phyloP scores from a whole-genome alignment of 73 alveolate genomes.

The Paramecium sonneborni region DNA sequence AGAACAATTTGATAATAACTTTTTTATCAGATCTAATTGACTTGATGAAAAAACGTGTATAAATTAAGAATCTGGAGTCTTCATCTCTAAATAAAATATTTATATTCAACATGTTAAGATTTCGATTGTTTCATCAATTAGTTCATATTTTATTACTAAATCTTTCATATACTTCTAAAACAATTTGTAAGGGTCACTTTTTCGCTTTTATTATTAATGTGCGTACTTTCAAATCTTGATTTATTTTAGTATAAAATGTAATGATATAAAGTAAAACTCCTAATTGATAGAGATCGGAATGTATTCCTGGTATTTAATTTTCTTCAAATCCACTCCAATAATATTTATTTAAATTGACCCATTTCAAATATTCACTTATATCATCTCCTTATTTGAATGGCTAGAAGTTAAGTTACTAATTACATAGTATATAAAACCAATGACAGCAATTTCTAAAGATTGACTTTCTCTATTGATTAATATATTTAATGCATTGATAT shows the following conservation, averaged over 20 bases:
- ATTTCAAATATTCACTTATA: neutral
- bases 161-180: conserved; percentile 23
- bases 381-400: neutral
- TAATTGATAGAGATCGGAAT: conserved; percentile 10
- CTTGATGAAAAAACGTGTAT: conserved; percentile 16
- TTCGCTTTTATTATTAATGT: neutral
- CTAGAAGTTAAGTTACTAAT: neutral
- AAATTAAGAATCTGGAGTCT: conserved; percentile 26
- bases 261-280: conserved; percentile 25
- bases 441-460: neutral
- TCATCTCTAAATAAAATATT: conserved; percentile 10
- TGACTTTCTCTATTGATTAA: conserved; percentile 25
- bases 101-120: neutral
- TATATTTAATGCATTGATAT: conserved; percentile 15
- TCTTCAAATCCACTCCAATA: conserved; percentile 25
- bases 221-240: conserved; percentile 13
- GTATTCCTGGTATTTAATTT: neutral
- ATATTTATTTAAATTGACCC: neutral
- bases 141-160: neutral
- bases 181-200: conserved; percentile 31
- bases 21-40: conserved; percentile 4
- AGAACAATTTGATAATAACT: neutral
- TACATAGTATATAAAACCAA: conserved; percentile 27
- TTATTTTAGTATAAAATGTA: conserved; percentile 8
- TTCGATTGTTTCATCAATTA: neutral